Evolutionary conservation across 2,329 filamentous ascomycete genomes (phyloP), one percentile per base, ranked within the genome.

Genomic region (Thelonectria rubi): DNA sequence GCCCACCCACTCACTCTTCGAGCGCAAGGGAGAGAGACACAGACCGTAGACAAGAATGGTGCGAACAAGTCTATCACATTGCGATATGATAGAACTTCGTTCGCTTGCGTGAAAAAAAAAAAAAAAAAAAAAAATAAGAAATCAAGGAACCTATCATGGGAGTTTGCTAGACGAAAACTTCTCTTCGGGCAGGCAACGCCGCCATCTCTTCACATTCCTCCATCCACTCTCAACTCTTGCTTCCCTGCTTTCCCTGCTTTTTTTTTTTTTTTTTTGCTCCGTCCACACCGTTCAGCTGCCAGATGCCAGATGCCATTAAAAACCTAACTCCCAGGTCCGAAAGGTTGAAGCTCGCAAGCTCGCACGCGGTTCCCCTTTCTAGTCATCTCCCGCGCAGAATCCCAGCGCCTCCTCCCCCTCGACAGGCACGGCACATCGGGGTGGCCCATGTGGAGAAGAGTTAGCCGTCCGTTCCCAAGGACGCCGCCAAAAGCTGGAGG

Each of bases 381-480:
- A 11, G 32, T 3, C 32, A 34, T 34, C 32, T 14, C 32, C 14
- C 32, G 11, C 32, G 32, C 32, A 34, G 32, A 34, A 26, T 11
- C 49, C 10, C 39, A 24, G 37, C 9, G 50, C 39, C 50, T 30
- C 39, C 21, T 5, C 20, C 42, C 12, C 11, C 32, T 12, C 32
- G 11, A n/a, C n/a, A 34, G 32, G 32, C 32, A 34, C 32, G 32
- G 32, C 32, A 34, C 37, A 40, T 40, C n/a, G 21, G 17, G 50
- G 51, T 54, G 40, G 49, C 34, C 24, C 24, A 30, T 54, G 57
- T 59, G 57, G 57, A 45, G 50, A 47, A 54, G 4, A 24, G 4
- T 7, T 24, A 4, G 7, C 24, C 24, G 24, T 4, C 4, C 24
- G 4, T 4, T 24, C 4, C 24, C 4, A 24, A 24, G 24, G 7